Evolutionary conservation across 257 asterid species (phyloP), one percentile per base, ranked within the genome.

Genomic region (Nicotiana sylvestris): DNA sequence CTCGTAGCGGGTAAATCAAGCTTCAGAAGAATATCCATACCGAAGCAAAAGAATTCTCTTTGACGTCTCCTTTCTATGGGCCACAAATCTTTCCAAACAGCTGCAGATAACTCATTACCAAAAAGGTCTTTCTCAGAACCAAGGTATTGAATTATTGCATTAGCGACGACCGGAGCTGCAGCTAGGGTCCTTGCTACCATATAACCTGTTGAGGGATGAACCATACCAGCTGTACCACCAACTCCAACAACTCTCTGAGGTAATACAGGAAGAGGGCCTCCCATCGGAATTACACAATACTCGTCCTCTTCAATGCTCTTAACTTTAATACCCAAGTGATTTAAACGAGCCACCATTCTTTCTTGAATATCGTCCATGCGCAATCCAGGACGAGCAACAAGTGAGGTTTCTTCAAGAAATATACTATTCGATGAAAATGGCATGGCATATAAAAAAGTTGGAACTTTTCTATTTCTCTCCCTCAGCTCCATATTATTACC

Each of bases 141-240:
- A 57, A 94, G 85, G 87, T 86, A 94, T 55, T 84, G 90, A 53
- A 96, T 93, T 17, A 96, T 93, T 51, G 98, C 97, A 84, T 87
- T 89, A 29, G 99, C 99, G 3, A 96, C 97, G 11, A 94, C 58
- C 0, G 98, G 99, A 39, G 99, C 98, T 29, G 98, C 98, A 21
- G 99, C 99, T 51, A 96, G 83, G 68, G 99, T 96, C 87, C 99
- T 82, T n/a, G 99, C 98, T 49, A 96, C 99, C 99, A 96, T 96
- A 83, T 94, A 96, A 32, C 99, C 99, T 0, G 99, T 96, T 10
- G 99, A 94, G 18, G 99, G 99, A 78, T 94, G 99, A 84, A 96
- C 99, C 99, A 96, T 94, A n/a, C 98, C 99, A 0, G 98, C 98
- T 15, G 99, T 96, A 56, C 99, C 99, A 5, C 99, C 99, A 13